Evolutionary conservation across 2,329 filamentous ascomycete species (phyloP), one percentile per base, ranked within the genome.

Genomic region (Clonostachys byssicola): DNA sequence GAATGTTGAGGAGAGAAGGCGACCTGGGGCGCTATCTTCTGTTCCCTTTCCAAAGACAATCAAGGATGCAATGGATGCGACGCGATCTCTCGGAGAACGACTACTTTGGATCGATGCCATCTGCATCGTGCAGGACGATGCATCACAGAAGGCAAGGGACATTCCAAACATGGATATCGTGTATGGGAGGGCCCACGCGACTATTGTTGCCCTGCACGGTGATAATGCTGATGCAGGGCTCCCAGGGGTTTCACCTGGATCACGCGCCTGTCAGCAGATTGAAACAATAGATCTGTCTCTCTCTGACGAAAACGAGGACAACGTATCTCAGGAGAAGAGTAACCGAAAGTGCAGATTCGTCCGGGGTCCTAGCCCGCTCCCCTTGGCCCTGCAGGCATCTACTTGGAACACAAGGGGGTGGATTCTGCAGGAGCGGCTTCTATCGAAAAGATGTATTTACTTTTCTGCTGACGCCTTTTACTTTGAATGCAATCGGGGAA

Each of bases 91-190:
- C 5, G 48, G 43, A 5, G 20, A 51, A 38, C 33, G 30, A 23
- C 48, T 48, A 30, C 46, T 52, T 18, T 52, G 51, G 51, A 35
- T 50, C 9, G 51, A 52, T 17, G 44, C 48, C 5, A 40, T 52
- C 16, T 52, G 51, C 44, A 52, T 52, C 23, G 33, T 50, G 2
- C 51, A 52, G 40, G 48, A 52, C 33, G 34, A 38, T 14, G 14
- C 18, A 5, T 35, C 44, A 34, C 42, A 50, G 23, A 50, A 51
- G 41, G 20, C 18, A 12, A 13, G 40, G 4, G 44, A 55, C 34
- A 52, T 55, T 20, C 30, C 44, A 41, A 34, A 49, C 18, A 50
- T 52, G 47, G 43, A 47, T 20, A 43, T 34, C 7, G 44, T 56
- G 13, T 53, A 55, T 42, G 13, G 16, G 7, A 47, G 44, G 34